phyloP scores from a whole-genome alignment of 768 basidiomycete species.

The Mycena crocata region DNA sequence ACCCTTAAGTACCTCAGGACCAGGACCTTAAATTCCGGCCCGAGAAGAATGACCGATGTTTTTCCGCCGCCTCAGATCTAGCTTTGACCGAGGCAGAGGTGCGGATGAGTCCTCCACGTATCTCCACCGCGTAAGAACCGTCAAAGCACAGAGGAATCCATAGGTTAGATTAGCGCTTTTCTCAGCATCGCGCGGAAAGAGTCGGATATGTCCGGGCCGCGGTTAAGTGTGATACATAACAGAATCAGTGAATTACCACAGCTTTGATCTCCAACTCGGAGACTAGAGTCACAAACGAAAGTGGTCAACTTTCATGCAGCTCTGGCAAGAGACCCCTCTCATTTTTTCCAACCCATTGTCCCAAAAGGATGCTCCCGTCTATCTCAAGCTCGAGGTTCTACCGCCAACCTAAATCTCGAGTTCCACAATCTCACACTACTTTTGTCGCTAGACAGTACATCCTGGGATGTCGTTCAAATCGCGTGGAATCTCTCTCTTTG shows the following conservation, averaged over 20 bases:
- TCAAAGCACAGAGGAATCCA: no score
- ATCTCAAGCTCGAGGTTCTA: conserved; percentile 78
- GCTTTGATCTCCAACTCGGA: no score
- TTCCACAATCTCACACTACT: neutral
- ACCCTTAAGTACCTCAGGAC: conserved; percentile 4
- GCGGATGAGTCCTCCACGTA: no score
- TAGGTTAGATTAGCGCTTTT: no score
- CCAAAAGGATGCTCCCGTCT: conserved; percentile 60
- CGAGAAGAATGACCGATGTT: conserved; percentile 19
- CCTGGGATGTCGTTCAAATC: conserved; percentile 83
- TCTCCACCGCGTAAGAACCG: no score
- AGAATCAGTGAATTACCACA: no score
- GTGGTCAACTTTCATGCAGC: no score
- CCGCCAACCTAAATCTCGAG: neutral
- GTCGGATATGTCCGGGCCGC: no score
- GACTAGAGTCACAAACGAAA: no score
- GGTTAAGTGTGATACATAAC: no score
- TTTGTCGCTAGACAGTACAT: conserved; percentile 69
- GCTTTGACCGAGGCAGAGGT: conserved; percentile 5
- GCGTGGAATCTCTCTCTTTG: conserved; percentile 74
- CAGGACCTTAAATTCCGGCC: conserved; percentile 35
- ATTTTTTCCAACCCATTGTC: conserved; percentile 72
- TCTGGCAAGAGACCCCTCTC: conserved; percentile 74
- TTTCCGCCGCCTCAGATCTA: neutral
- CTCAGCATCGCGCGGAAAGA: no score